Conservation (phyloP, 2,329 filamentous ascomycete species). For the Xylariaceae sp. region DNA sequence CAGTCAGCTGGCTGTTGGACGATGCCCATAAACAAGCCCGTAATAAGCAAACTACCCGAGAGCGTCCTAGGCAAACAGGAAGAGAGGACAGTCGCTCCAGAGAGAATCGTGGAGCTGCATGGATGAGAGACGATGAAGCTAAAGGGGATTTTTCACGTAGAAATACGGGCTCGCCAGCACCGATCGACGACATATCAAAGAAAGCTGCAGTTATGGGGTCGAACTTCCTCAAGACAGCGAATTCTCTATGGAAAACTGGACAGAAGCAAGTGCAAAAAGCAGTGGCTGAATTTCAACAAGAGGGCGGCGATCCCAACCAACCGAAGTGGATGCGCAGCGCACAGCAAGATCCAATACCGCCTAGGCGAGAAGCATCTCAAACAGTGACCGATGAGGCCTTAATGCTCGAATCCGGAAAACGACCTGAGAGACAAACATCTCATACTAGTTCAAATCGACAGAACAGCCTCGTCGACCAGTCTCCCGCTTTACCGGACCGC, state of each 20-base stretch:
- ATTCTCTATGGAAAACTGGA: conserved; percentile 89
- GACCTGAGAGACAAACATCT: conserved; percentile 46
- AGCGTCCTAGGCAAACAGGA: conserved; percentile 40
- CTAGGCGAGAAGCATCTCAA: conserved; percentile 32
- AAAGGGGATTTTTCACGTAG: conserved; percentile 44
- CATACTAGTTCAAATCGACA: conserved; percentile 29
- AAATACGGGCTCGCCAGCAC: conserved; percentile 53
- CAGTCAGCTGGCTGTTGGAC: conserved; percentile 84
- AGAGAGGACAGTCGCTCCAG: conserved; percentile 37
- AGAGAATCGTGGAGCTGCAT: conserved; percentile 49
- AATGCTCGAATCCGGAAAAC: conserved; percentile 66
- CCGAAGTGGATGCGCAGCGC: conserved; percentile 94
- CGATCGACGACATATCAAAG: conserved; percentile 70
- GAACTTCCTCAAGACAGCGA: conserved; percentile 87
- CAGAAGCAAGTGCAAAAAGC: conserved; percentile 92
- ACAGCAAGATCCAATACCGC: conserved; percentile 42
- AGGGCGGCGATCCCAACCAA: conserved; percentile 70
- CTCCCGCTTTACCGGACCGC: conserved; percentile 44
- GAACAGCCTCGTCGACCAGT: conserved; percentile 43
- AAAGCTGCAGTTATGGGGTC: conserved; percentile 77
- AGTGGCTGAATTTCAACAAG: conserved; percentile 75
- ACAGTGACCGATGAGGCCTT: conserved; percentile 68
- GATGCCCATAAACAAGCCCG: conserved; percentile 83
- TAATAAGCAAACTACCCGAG: conserved; percentile 59
- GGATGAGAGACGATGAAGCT: conserved; percentile 55